These are phyloP conservation scores for Psilocybe cubensis DNA, from an alignment of 768 basidiomycete genomes.

Conservation along the genomic window DNA sequence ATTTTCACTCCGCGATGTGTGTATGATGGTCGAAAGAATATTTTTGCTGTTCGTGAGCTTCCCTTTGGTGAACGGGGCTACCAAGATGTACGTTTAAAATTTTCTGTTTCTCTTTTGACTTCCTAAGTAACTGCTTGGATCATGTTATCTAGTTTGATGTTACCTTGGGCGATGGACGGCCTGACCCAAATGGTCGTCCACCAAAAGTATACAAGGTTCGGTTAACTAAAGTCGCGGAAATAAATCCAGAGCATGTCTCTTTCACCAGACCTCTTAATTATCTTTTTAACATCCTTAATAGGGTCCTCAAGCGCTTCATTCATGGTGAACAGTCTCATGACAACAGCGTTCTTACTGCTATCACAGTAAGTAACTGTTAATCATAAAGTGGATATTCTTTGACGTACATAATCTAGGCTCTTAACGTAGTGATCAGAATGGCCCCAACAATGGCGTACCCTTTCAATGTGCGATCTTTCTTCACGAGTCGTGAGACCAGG, in stretches of 20 bases:
- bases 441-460: constrained; percentile 72
- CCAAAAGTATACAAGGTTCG: constrained; percentile 73
- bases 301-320: constrained; percentile 66
- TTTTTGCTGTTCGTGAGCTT: constrained; percentile 63
- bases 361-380: constrained; percentile 50
- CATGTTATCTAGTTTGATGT: constrained; percentile 59
- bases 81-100: constrained; percentile 49
- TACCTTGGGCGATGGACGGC: constrained; percentile 42
- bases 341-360: constrained; percentile 62
- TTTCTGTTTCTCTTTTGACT: not conserved
- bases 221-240: constrained; percentile 58
- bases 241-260: constrained; percentile 34
- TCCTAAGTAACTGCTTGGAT: not conserved
- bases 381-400: too few species aligned
- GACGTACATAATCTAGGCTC: constrained; percentile 46
- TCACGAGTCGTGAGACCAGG: constrained; percentile 60
- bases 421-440: constrained; percentile 85
- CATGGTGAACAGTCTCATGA: constrained; percentile 68
- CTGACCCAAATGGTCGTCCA: constrained; percentile 38
- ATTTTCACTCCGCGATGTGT: constrained; percentile 75
- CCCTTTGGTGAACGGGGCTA: constrained; percentile 56
- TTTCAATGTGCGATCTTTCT: constrained; percentile 80
- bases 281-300: constrained; percentile 25
- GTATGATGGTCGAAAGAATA: constrained; percentile 82
- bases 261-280: not conserved